Base-by-base conservation (phyloP, 345 rosid species). In the Euphorbia lathyris region DNA sequence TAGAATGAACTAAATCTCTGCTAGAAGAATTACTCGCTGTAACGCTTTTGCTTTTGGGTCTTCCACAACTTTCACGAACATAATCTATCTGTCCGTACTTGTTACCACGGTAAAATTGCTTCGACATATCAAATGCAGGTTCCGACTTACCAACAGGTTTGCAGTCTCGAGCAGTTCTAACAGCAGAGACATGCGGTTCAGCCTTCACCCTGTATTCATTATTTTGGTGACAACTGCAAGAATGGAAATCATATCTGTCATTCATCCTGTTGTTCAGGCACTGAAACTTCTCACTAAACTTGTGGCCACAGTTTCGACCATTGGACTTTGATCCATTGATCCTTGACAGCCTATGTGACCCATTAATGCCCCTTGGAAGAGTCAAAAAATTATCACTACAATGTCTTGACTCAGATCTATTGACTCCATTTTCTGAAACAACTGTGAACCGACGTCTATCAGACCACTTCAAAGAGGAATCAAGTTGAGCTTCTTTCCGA, bases 201-300 rank as follows among this genome's bases (percentile, higher is more conserved):
- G 76, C 80, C 80, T 85, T 90, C 63, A 67, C 81, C 75, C 88
- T 82, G 76, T 78, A 87, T 69, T 84, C 90, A 74, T 63, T 80
- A 53, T 63, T 74, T 71, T 84, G 87, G 50, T 83, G 83, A 73
- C 90, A 93, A 82, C 88, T 80, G 74, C 90, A 90, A 45, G 89
- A 77, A 77, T 84, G 84, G 71, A 48, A 79, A 36, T 81, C 87
- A 65, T 80, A 85, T 69, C 93, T 86, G 77, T 89, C 96, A 75
- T 65, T 74, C 58, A 69, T 65, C 71, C 78, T 80, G 78, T 47
- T 80, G 66, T 67, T 80, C 55, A 85, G 72, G 76, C 89, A 75
- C 51, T 81, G 87, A 27, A 79, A 76, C 85, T 87, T 88, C 74
- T 88, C 97, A 51, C 63, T 76, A 55, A 79, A 78, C 83, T 86